These are phyloP conservation scores for Ostreobium quekettii DNA, from an alignment of 139 green algal species.

Conservation along the genomic window DNA sequence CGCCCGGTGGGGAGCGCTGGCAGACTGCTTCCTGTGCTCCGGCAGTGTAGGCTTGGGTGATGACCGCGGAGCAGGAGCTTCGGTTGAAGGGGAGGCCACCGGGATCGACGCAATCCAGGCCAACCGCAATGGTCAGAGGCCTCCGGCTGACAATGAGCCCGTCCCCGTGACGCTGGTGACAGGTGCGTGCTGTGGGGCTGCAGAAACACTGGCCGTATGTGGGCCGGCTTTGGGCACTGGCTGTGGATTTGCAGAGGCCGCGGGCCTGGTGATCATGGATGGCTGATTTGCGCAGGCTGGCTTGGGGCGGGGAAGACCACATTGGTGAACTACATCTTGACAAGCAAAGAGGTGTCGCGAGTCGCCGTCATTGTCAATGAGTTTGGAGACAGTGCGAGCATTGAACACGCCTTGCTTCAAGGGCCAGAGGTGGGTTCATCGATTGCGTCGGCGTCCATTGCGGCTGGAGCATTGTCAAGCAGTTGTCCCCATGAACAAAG, in stretches of 20 bases:
- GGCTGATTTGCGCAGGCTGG: slow-evolving; percentile 26
- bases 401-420: slow-evolving; percentile 74
- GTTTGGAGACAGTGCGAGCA: slow-evolving; percentile 62
- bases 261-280: neutral
- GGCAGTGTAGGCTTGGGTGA: no score
- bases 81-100: no score
- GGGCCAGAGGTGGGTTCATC: slow-evolving; percentile 31
- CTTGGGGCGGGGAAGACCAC: slow-evolving; percentile 68
- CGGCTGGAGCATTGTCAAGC: no score
- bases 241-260: neutral
- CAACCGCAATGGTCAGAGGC: no score
- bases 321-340: slow-evolving; percentile 87
- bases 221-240: neutral
- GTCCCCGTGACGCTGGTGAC: slow-evolving; percentile 62
- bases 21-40: no score
- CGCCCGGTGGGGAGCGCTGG: no score
- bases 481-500: no score
- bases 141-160: slow-evolving; percentile 15
- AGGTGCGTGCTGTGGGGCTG: slow-evolving; percentile 17
- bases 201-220: neutral
- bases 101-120: no score
- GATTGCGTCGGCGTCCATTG: no score
- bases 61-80: no score
- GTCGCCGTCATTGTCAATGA: slow-evolving; percentile 92
- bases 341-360: slow-evolving; percentile 56